These are phyloP conservation scores for Ophioceras dolichostomum DNA, from an alignment of 2,329 filamentous ascomycete genomes.

Conservation along the genomic window DNA sequence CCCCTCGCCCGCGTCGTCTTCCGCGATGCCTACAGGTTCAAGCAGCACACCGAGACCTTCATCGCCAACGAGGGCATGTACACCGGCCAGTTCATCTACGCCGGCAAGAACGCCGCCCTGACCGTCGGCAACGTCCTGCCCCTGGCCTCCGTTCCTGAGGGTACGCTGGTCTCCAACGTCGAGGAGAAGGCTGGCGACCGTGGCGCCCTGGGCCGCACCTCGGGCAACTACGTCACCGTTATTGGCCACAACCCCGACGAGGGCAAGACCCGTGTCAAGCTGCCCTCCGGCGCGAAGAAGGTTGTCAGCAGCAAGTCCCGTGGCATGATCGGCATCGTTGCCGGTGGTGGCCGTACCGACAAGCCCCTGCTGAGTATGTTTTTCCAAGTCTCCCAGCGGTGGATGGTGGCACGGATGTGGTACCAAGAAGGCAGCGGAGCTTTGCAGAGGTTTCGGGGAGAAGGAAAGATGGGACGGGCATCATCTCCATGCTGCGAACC, in stretches of 20 bases:
- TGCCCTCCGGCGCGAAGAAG: slow-evolving; percentile 98
- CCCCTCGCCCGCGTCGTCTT: slow-evolving; percentile 94
- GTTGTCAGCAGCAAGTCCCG: slow-evolving; percentile 81
- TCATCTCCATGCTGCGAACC: too few species aligned
- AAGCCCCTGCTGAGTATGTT: slow-evolving; percentile 88
- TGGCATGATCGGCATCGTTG: slow-evolving; percentile 99
- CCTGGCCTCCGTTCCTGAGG: slow-evolving; percentile 88
- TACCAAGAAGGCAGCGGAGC: too few species aligned
- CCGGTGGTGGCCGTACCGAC: slow-evolving; percentile 98
- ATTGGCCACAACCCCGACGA: slow-evolving; percentile 97
- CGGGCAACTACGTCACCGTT: slow-evolving; percentile 98
- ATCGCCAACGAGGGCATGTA: slow-evolving; percentile 99
- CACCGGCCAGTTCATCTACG: slow-evolving; percentile 99
- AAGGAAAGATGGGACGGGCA: too few species aligned
- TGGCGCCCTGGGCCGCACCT: slow-evolving; percentile 90
- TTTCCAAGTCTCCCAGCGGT: too few species aligned
- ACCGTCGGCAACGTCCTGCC: slow-evolving; percentile 97
- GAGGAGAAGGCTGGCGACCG: slow-evolving; percentile 98
- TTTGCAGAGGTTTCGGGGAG: too few species aligned
- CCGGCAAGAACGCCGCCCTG: slow-evolving; percentile 94
- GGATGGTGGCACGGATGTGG: too few species aligned
- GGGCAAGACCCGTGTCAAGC: slow-evolving; percentile 99
- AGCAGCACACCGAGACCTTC: slow-evolving; percentile 97
- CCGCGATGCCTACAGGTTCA: slow-evolving; percentile 97
- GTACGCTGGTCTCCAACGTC: slow-evolving; percentile 98